phyloP scores from a whole-genome alignment of 257 asterid genomes.

The Gentiana dahurica region DNA sequence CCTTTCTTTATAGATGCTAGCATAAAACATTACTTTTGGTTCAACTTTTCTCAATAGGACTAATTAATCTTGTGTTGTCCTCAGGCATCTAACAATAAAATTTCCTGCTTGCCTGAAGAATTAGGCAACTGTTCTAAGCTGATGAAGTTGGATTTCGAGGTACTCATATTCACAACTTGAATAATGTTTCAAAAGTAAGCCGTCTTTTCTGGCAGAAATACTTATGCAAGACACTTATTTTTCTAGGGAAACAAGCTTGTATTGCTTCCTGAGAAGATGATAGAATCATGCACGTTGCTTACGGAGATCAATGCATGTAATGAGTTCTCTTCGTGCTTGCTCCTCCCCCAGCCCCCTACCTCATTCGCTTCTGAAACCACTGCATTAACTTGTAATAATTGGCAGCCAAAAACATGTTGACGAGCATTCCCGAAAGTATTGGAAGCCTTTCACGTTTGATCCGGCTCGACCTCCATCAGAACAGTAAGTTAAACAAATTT shows the following conservation, averaged over 20 bases:
- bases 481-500: constrained; percentile 52
- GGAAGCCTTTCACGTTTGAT: constrained; percentile 73
- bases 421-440: constrained; percentile 64
- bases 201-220: neutral
- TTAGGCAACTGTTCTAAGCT: constrained; percentile 68
- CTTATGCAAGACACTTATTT: constrained; percentile 5
- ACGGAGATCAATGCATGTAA: constrained; percentile 91
- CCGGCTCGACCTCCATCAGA: constrained; percentile 86
- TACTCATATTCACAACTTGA: constrained; percentile 16
- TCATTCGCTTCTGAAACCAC: constrained; percentile 14
- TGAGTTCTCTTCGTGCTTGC: constrained; percentile 7
- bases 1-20: neutral
- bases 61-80: constrained; percentile 18
- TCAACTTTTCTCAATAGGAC: constrained; percentile 10
- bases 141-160: constrained; percentile 77
- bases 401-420: constrained; percentile 68
- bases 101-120: constrained; percentile 82
- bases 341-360: constrained; percentile 6
- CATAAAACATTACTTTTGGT: neutral
- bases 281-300: constrained; percentile 74
- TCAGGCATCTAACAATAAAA: constrained; percentile 84
- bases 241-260: constrained; percentile 82
- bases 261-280: constrained; percentile 39
- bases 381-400: constrained; percentile 12
- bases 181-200: neutral